Base-by-base conservation (phyloP, 179 eudicot genomes). In the Corrigiola litoralis region DNA sequence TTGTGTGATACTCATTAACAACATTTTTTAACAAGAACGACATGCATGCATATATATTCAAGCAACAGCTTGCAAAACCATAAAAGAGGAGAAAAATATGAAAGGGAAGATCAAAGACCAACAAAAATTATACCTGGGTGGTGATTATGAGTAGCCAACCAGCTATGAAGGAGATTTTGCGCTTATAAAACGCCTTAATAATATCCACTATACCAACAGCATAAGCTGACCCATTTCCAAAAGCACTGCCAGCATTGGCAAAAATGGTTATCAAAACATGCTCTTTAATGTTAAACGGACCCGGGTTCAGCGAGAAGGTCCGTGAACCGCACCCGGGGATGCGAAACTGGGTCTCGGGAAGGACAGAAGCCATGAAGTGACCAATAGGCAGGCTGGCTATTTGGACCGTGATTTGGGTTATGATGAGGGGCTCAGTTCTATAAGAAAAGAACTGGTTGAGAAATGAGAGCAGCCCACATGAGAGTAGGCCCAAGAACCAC, bases 241-340 rank as follows among this genome's bases (percentile, higher is more conserved):
- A 90, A 29, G 97, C 95, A 61, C 82, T 75, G 3, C 95, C 97
- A 29, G 97, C 97, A 70, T 90, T 90, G 31, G 90, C 97, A 70
- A 90, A 90, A 8, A 90, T 82, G 0, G 92, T 79, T 2, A 90
- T 88, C 45, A 88, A 80, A 11, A 90, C 97, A 50, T 90, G 97
- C 77, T 90, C 95, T 74, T 90, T 90, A 73, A 86, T 84, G 66
- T 90, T 90, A 71, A 90, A 90, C 57, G 95, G 97, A 8, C 97
- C 88, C 21, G 97, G 97, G 58, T 88, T 90, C 2, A 90, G 62
- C 0, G 95, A 86, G 61, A 86, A 88, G 37, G 42, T 5, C 49
- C 74, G 70, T 3, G 86, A 8, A 58, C 92, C 97, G 13, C 75
- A 80, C 65, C 90, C 90, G 6, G 83, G 84, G 1, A 90, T 60